Evolutionary conservation across 2,329 filamentous ascomycete species (phyloP), one percentile per base, ranked within the genome.

Genomic region (Ceratocystis smalleyi): DNA sequence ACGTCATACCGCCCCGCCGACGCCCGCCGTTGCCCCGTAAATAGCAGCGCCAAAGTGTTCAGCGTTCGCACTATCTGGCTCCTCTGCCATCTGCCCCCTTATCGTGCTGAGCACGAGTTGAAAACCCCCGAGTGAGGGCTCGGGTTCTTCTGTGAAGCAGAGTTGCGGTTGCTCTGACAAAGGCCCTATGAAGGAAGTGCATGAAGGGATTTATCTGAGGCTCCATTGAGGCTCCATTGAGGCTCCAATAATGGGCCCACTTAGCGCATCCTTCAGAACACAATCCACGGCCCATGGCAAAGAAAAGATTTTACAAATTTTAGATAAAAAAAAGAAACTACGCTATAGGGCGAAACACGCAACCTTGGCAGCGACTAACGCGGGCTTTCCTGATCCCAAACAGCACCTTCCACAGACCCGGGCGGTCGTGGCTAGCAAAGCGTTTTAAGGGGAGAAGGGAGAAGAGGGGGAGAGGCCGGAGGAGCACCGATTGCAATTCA

Each of bases 221-320:
- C 22, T n/a, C 22, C 51, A 17, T 55, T 30, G 24, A 27, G 24
- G 24, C 24, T 27, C 24, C 24, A 27, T 65, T 65, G 59, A 65
- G 61, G 64, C 64, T 65, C 64, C 64, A 65, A 51, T 61, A 61
- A 63, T 61, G 8, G 64, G 30, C 54, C 64, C 64, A 65, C 61
- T 63, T 63, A 3, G 61, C 5, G 19, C 57, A 65, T 65, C 60
- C 64, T 65, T 65, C 54, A 49, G 24, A 0, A 27, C 47, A 51
- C 47, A 51, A 10, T 1, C 19, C 47, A 51, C 47, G 10, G n/a
- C 19, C 47, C 10, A 19, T 5, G 7, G 10, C 47, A 10, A 19
- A 51, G 15, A 40, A 40, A 40, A 12, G 1, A 40, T 15, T 40
- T 22, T 22, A 12, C 47, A 51, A 24, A 24, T 47, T 22, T 12